Base-by-base conservation (phyloP, 2,329 filamentous ascomycete genomes). In the Phialophora tarda region DNA sequence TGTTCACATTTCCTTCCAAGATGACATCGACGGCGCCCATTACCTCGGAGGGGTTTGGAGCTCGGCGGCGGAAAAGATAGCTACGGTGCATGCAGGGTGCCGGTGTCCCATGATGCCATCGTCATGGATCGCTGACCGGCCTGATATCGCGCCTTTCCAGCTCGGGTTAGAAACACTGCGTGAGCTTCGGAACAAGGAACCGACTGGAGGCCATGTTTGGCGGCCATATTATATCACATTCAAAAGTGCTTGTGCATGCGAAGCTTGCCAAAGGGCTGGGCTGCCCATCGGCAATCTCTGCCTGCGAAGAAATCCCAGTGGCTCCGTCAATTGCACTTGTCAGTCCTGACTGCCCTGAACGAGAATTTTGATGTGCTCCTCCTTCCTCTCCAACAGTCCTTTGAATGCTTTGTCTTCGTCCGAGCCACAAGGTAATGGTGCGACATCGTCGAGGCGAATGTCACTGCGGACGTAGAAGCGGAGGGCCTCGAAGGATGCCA, bases 361-460 rank as follows among this genome's bases (percentile, higher is more conserved):
- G 24, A 63, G 28, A 10, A 58, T 63, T 30, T 58, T 63, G 44
- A 51, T 38, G 50, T 57, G 54, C n/a, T 48, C 41, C 30, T 56
- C 54, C 53, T 63, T 63, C 10, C 50, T 41, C 38, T 50, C 44
- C 26, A 63, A 26, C 28, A 63, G n/a, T 23, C 17, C 41, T 12
- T 58, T 47, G 54, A 63, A 63, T 4, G 30, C 54, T 48, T 38
- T 58, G 7, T 63, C 53, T 1, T 59, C 56, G 56, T 59, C 56
- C 24, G 56, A 32, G 21, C 56, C 38, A 59, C 56, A 59, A 12
- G 38, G 38, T 24, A 30, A 24, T 23, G 56, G 38, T 0, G 56
- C 21, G 21, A 59, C 24, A 8, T 26, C 12, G n/a, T 59, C 56
- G 23, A 59, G 34, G 10, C 56, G 56, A 47, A 59, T n/a, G 12